phyloP scores from a whole-genome alignment of 2,329 filamentous ascomycete species.

The Diaporthe helianthi region DNA sequence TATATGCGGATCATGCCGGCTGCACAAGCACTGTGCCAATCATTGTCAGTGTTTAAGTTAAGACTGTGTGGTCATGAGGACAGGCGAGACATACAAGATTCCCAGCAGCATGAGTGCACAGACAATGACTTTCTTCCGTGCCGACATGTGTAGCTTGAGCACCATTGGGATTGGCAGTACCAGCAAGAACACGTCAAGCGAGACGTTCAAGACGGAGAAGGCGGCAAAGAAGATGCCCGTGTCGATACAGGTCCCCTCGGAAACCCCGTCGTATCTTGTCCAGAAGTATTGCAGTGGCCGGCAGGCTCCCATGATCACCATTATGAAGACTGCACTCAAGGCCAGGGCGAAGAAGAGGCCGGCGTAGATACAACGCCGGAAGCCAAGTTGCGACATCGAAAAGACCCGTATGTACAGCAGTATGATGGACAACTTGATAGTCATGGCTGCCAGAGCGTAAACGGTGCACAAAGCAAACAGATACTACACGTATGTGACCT shows the following conservation, averaged over 20 bases:
- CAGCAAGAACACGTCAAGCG: neutral
- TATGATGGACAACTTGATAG: slow-evolving; percentile 14
- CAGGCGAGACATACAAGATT: neutral
- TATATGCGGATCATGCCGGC: slow-evolving; percentile 21
- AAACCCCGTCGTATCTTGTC: neutral
- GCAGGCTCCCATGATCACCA: neutral
- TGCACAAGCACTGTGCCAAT: slow-evolving; percentile 17
- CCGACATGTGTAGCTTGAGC: slow-evolving; percentile 12
- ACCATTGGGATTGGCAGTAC: neutral
- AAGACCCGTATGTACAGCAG: slow-evolving; percentile 3
- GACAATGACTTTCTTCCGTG: neutral
- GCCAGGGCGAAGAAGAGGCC: neutral
- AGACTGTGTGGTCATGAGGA: neutral
- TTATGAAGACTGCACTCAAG: neutral
- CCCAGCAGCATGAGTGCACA: slow-evolving; percentile 16
- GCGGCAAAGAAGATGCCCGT: neutral
- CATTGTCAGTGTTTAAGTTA: neutral
- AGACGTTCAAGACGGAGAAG: slow-evolving; percentile 3
- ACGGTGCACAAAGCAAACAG: neutral
- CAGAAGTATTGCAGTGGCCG: slow-evolving; percentile 4
- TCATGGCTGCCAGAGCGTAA: slow-evolving; percentile 5
- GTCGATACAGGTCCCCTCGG: slow-evolving; percentile 6
- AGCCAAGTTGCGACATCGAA: neutral
- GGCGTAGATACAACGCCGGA: neutral
- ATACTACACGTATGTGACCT: neutral